Evolutionary conservation across 2,329 filamentous ascomycete species (phyloP), one percentile per base, ranked within the genome.

Genomic region (Aspergillus pseudoviridinutans): DNA sequence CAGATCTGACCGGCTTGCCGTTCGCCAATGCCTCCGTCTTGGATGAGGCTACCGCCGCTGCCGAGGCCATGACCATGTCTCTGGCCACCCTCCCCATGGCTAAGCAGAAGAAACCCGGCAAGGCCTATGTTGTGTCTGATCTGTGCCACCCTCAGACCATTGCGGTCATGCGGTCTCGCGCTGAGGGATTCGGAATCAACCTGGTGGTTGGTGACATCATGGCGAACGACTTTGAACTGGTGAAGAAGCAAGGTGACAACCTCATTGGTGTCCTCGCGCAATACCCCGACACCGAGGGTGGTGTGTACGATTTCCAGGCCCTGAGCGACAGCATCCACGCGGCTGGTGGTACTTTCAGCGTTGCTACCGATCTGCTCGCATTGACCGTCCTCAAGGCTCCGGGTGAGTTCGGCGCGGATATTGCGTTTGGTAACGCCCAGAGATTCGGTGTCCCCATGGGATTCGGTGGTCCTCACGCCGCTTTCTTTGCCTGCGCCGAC

Each of bases 1-100:
- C 87, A 2, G 93, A 97, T 71, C 80, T 97, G 63, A 97, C 93
- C 0, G 91, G 85, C 1, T 82, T 97, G 29, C 85, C 90, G 24
- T 91, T 97, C 62, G 86, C 93, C 60, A 97, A 97, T 79, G 91
- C 93, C 44, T 96, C 91, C 49, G 82, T 97, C 51, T 80, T 97
- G 46, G 93, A 97, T 66, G 93, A 97, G 77, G 87, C 89, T 24
- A 97, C 93, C 1, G 93, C 93, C 12, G 93, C 92, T 14, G 91
- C 92, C 28, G 93, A 97, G 79, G 93, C 93, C 62, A 94, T 97
- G 92, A 97, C 92, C 14, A 83, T 97, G 74, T 93, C 92, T 0
- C 77, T 96, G 76, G 92, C 91, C 68, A 84, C 85, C 24, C 81
- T 96, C 44, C 83, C 92, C 0, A 68, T 82, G 3, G 83, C 88